Conservation (phyloP, 257 asterid genomes). For the Primulina tabacum region DNA sequence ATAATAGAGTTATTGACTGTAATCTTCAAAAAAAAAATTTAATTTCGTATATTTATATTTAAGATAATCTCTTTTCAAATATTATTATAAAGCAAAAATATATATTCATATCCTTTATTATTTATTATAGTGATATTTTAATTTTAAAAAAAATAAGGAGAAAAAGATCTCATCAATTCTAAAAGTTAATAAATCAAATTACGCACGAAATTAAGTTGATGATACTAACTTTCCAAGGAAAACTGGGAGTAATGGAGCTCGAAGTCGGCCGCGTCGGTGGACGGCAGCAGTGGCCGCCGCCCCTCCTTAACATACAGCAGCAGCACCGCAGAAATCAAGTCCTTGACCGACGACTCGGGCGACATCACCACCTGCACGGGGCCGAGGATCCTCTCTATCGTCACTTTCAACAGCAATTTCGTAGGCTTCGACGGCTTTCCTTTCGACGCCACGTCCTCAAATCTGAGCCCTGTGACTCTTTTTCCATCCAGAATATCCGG, state of each 20-base stretch:
- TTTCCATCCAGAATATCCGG: neutral
- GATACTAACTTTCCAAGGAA: slow-evolving; percentile 40
- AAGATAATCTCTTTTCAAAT: too few species aligned
- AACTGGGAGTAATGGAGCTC: slow-evolving; percentile 57
- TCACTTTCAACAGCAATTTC: slow-evolving; percentile 42
- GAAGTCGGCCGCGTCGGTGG: slow-evolving; percentile 29
- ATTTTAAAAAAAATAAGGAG: too few species aligned
- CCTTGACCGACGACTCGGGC: slow-evolving; percentile 43
- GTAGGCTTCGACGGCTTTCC: slow-evolving; percentile 25
- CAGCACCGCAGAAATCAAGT: slow-evolving; percentile 36
- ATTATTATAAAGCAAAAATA: too few species aligned
- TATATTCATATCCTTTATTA: too few species aligned
- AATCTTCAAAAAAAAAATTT: too few species aligned
- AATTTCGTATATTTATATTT: too few species aligned
- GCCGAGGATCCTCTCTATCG: slow-evolving; percentile 47
- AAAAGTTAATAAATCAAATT: too few species aligned
- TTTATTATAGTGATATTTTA: too few species aligned
- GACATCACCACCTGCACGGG: slow-evolving; percentile 42
- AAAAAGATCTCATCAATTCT: too few species aligned
- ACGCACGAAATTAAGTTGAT: too few species aligned
- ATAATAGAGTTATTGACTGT: too few species aligned
- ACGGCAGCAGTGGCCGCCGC: slow-evolving; percentile 34
- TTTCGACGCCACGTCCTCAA: neutral
- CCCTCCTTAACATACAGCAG: slow-evolving; percentile 42
- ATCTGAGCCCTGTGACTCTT: neutral